A percentile compares a stretch with the other conserved stretches of the same genome.
Evolutionary conservation across 2,329 filamentous ascomycete species (phyloP).

Genomic region (Helotiales sp.): DNA sequence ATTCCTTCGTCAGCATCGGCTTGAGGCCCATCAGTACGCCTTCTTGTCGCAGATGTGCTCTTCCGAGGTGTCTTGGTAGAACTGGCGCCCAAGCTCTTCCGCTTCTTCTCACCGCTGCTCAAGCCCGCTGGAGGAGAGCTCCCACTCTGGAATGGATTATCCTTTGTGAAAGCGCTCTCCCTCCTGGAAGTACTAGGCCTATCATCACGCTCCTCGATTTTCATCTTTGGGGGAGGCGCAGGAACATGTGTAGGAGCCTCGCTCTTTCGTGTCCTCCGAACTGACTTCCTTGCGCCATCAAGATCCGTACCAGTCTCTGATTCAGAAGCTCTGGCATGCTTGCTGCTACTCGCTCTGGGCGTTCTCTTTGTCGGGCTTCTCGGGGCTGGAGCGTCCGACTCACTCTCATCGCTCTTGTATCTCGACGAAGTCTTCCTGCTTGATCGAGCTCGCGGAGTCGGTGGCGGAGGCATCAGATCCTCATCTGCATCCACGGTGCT

Average conservation of each 20-base stretch:
- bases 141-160: conserved; percentile 93
- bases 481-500: conserved; percentile 58
- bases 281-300: conserved; percentile 49
- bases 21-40: conserved; percentile 54
- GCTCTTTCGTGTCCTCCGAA: conserved; percentile 57
- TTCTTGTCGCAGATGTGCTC: conserved; percentile 49
- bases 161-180: conserved; percentile 77
- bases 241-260: conserved; percentile 44
- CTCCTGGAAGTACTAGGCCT: conserved; percentile 39
- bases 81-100: conserved; percentile 42
- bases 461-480: conserved; percentile 55
- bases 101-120: conserved; percentile 55
- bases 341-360: conserved; percentile 55
- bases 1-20: conserved; percentile 60
- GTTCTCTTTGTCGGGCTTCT: conserved; percentile 59
- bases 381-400: conserved; percentile 50
- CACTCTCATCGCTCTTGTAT: conserved; percentile 56
- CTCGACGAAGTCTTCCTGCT: conserved; percentile 59
- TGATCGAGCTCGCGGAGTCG: conserved; percentile 58
- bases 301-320: conserved; percentile 54
- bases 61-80: conserved; percentile 48
- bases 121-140: conserved; percentile 66
- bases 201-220: conserved; percentile 59
- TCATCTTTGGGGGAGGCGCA: conserved; percentile 47
- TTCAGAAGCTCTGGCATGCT: conserved; percentile 58